Base-by-base conservation (phyloP, 768 basidiomycete genomes). In the Panellus pusillus region DNA sequence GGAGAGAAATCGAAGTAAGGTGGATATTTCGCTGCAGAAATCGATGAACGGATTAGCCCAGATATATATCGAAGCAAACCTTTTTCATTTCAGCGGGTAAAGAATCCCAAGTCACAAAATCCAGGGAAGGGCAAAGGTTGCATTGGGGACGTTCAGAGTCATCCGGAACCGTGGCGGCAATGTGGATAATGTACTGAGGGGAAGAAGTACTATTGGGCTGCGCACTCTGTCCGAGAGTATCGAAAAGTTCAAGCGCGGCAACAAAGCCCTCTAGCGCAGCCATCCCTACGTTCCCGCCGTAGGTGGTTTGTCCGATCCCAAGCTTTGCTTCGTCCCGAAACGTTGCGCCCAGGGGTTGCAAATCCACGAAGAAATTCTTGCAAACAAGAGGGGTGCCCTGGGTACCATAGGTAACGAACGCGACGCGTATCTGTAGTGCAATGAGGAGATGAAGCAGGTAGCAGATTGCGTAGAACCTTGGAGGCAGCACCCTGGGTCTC, bases 191-290 rank as follows among this genome's bases (percentile, higher is more conserved):
- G 59, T 86, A 81, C 27, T 62, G 72, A 6, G 61, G 5, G 60
- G 54, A 17, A 52, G 62, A 31, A 51, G 44, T 1, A 52, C 66
- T 48, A 41, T 61, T 64, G 41, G 54, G 59, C 14, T 49, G 62
- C 14, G 37, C 36, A 18, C 60, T 54, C 18, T 46, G 44, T 11
- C 60, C 60, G 65, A 72, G 76, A 35, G 74, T 75, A 60, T 73
- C 75, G 60, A 76, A 79, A 24, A 80, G 58, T 76, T 90, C 87
- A 19, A 89, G 68, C 29, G 82, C 83, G 15, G 87, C 83, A 13
- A 86, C 83, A 12, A 88, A 66, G 8, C 84, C 89, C 53, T 91
- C 89, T 7, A 91, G 69, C 4, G 84, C 83, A 24, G 86, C 84
- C 79, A 88, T 77, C 1, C 87, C 87, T 52, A 63, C 66, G 27